Conservation (phyloP, 2,329 filamentous ascomycete genomes). For the Calonectria pauciramosa region DNA sequence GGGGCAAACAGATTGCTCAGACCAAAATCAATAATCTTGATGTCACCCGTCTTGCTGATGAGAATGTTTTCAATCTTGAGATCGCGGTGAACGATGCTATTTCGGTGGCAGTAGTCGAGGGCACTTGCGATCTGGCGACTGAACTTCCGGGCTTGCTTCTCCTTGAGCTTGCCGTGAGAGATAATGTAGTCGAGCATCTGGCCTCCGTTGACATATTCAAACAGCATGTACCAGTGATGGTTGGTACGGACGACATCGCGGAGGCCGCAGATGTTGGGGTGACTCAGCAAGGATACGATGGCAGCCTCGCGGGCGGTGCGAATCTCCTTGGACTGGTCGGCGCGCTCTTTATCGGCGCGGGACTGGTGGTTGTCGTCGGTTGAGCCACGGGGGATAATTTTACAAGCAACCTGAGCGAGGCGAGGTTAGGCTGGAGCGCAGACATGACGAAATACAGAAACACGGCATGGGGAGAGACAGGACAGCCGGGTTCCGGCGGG, state of each 20-base stretch:
- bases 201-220: constrained; percentile 98
- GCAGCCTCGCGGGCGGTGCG: constrained; percentile 95
- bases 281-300: constrained; percentile 93
- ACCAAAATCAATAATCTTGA: constrained; percentile 99
- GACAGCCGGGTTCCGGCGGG: constrained; percentile 32
- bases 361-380: constrained; percentile 85
- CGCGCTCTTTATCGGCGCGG: constrained; percentile 83
- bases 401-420: constrained; percentile 80
- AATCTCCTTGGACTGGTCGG: constrained; percentile 96
- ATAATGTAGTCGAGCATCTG: constrained; percentile 99
- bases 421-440: constrained; percentile 32
- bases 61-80: constrained; percentile 99
- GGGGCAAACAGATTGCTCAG: constrained; percentile 96
- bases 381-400: constrained; percentile 93
- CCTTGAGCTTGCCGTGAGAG: constrained; percentile 95
- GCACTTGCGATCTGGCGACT: constrained; percentile 97
- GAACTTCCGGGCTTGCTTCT: constrained; percentile 98
- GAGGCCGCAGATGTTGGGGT: constrained; percentile 96
- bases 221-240: constrained; percentile 99
- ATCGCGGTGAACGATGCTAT: constrained; percentile 97
- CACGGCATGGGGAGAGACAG: constrained; percentile 8
- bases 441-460: constrained; percentile 5
- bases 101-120: constrained; percentile 96
- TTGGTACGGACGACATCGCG: constrained; percentile 95
- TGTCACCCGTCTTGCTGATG: constrained; percentile 98